Evolutionary conservation across 331 rosid species (phyloP), one percentile per base, ranked within the genome.

Genomic region (Dryas integrifolia): DNA sequence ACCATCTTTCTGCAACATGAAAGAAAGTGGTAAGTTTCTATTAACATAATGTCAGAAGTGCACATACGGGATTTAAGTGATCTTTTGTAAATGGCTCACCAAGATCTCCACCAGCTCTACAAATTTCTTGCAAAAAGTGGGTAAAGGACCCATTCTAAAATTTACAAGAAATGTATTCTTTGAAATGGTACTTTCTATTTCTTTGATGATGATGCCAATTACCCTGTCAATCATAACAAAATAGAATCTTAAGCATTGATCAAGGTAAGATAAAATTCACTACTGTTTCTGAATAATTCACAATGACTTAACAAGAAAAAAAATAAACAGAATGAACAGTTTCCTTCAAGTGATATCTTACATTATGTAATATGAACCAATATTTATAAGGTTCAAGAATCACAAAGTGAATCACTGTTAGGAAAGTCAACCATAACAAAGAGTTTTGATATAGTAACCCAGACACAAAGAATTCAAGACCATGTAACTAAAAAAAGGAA

Each of bases 41-140:
- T 64, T 59, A 41, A 73, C 69, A 49, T 69, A 69, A 72, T 57
- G 35, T 76, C 65, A 78, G 65, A 75, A 73, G 60, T 45, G 65
- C 59, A 81, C 41, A 45, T 43, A 73, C 73, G 18, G 78, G 63
- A 79, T 59, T 72, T 62, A 67, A 60, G 48, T 10, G 77, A 52
- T 72, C 80, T 69, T 67, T 47, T n/a, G 47, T 53, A 75, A 72
- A 57, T 76, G 43, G 83, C 96, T 79, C 70, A 95, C 99, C 96
- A 95, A 79, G 77, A 95, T 84, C 79, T 77, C 92, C 70, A 95
- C 96, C 65, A 95, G 97, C 86, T 91, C 96, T 76, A 89, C 92
- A 85, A 89, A 91, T 75, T 84, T 92, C 81, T 88, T 76, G 83
- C 92, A 89, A 15, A 95, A 91, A 83, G 88, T 85, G 68, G 96